phyloP scores from a whole-genome alignment of 2,329 filamentous ascomycete species.

The Rhinocladiella similis region DNA sequence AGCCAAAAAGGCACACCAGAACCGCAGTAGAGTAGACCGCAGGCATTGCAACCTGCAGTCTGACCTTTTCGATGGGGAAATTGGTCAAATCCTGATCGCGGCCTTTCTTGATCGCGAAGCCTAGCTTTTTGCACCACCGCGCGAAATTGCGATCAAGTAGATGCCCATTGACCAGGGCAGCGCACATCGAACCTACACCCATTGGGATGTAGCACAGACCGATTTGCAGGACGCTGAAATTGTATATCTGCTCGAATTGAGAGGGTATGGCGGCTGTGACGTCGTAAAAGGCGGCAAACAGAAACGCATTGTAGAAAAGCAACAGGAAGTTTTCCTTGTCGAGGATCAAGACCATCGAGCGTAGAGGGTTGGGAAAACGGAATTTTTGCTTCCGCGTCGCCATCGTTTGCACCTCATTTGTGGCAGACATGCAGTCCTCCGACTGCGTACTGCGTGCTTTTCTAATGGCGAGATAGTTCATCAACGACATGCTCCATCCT shows the following conservation, averaged over 20 bases:
- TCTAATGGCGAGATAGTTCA: slow-evolving; percentile 29
- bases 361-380: slow-evolving; percentile 45
- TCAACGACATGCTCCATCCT: slow-evolving; percentile 37
- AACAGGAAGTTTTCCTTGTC: slow-evolving; percentile 40
- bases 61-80: slow-evolving; percentile 51
- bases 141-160: slow-evolving; percentile 73
- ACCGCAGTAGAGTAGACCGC: slow-evolving; percentile 32
- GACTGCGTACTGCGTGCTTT: slow-evolving; percentile 19
- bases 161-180: slow-evolving; percentile 42
- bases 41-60: slow-evolving; percentile 37
- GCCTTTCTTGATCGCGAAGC: slow-evolving; percentile 61
- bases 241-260: slow-evolving; percentile 47
- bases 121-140: slow-evolving; percentile 62
- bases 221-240: slow-evolving; percentile 50
- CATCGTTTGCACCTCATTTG: not conserved
- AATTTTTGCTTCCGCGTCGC: slow-evolving; percentile 7
- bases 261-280: slow-evolving; percentile 49
- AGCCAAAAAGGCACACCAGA: slow-evolving; percentile 39
- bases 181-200: slow-evolving; percentile 31
- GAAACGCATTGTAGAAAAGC: slow-evolving; percentile 40
- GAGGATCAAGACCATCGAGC: slow-evolving; percentile 38
- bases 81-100: slow-evolving; percentile 52
- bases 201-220: slow-evolving; percentile 38
- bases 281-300: slow-evolving; percentile 52
- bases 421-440: slow-evolving; percentile 2